Conservation (phyloP, 2,329 filamentous ascomycete genomes). For the Elsinoe australis region DNA sequence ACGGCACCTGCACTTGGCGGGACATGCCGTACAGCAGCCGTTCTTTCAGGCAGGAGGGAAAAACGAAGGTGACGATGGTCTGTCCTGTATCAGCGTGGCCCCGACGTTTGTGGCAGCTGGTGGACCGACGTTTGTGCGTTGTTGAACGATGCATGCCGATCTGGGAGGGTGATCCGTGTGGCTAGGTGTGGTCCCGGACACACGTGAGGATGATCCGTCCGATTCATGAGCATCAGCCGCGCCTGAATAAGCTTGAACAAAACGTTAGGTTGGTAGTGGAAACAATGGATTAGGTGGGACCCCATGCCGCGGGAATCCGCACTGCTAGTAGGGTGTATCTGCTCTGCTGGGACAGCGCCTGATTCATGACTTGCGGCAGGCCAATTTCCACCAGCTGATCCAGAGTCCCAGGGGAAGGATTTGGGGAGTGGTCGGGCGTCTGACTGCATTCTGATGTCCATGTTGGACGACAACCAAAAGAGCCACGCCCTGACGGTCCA, state of each 20-base stretch:
- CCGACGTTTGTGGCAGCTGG: conserved; percentile 15
- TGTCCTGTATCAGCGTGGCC: conserved; percentile 14
- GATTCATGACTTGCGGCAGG: conserved; percentile 1
- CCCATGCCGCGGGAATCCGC: conserved; percentile 7
- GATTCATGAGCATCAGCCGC: conserved; percentile 7
- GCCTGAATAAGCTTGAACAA: neutral
- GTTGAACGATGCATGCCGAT: conserved; percentile 11
- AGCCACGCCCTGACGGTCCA: neutral
- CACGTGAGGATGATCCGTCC: conserved; percentile 6
- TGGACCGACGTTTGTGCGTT: conserved; percentile 5
- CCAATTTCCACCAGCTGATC: conserved; percentile 12
- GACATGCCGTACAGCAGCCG: neutral
- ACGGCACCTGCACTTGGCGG: conserved; percentile 5
- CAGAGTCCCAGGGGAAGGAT: neutral
- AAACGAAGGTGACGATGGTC: neutral
- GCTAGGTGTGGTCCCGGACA: conserved; percentile 11
- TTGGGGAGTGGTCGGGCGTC: too few relatives aligned
- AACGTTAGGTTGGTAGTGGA: neutral
- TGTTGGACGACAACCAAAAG: neutral
- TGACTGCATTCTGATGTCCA: conserved; percentile 2
- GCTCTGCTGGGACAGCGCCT: conserved; percentile 6
- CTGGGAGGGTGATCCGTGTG: conserved; percentile 14
- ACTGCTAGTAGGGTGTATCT: neutral
- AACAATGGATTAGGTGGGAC: neutral
- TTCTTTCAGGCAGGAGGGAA: neutral